Conservation (phyloP, 1,284 basidiomycete species). For the Leccinum pseudoinsigne region DNA sequence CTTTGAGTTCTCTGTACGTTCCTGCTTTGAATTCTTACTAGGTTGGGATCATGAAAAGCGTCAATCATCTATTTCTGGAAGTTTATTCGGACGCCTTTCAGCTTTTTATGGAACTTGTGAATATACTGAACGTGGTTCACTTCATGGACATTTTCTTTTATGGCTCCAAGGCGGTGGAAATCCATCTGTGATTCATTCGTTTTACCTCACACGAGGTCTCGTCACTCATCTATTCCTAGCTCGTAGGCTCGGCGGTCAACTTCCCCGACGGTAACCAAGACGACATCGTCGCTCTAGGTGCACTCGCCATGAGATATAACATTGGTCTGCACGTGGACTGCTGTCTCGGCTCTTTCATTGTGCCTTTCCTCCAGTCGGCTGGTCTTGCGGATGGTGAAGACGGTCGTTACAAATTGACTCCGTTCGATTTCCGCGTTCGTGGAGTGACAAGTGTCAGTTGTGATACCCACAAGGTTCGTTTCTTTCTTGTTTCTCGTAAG, state of each 20-base stretch:
- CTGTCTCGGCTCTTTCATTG: slow-evolving; percentile 90
- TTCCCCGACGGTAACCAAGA: slow-evolving; percentile 92
- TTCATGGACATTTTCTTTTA: slow-evolving; percentile 18
- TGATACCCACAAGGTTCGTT: slow-evolving; percentile 85
- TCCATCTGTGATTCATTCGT: slow-evolving; percentile 9
- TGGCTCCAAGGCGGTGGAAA: slow-evolving; percentile 11
- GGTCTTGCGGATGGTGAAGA: slow-evolving; percentile 53
- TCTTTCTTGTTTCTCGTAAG: neutral
- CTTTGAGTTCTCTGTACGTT: slow-evolving; percentile 9
- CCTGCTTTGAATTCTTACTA: slow-evolving; percentile 10
- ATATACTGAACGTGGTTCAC: slow-evolving; percentile 13
- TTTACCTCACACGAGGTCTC: neutral
- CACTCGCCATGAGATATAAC: slow-evolving; percentile 74
- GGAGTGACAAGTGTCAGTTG: slow-evolving; percentile 92
- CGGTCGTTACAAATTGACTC: slow-evolving; percentile 51
- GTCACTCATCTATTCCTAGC: slow-evolving; percentile 40
- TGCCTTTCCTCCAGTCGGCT: slow-evolving; percentile 79
- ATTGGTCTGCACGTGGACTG: slow-evolving; percentile 94
- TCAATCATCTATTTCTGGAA: neutral
- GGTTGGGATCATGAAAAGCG: slow-evolving; percentile 10
- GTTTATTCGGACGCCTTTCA: slow-evolving; percentile 3
- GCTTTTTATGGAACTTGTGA: slow-evolving; percentile 18
- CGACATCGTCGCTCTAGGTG: slow-evolving; percentile 81
- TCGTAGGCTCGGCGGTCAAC: slow-evolving; percentile 91
- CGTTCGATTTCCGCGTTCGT: slow-evolving; percentile 87